Evolutionary conservation across 139 green algal species (phyloP), one percentile per base, ranked within the genome.

Genomic region (Chlorella vulgaris): DNA sequence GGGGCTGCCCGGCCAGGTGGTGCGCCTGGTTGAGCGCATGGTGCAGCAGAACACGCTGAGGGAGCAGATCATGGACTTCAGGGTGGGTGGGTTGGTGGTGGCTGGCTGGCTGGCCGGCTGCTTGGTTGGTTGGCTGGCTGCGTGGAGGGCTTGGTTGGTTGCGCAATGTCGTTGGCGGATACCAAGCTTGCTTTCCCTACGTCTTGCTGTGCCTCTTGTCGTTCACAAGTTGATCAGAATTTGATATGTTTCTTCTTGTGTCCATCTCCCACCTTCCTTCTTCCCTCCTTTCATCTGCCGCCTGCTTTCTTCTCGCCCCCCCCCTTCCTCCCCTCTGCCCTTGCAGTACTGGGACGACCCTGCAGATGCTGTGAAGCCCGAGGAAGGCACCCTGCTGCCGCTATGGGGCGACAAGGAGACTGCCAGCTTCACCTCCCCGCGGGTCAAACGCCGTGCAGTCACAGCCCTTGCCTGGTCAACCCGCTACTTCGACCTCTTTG

Each of bases 271-370:
- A n/a, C n/a, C n/a, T n/a, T n/a, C n/a, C n/a, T n/a, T n/a, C n/a
- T n/a, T n/a, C n/a, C n/a, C n/a, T 58, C 10, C 10, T 10, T 15
- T 15, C 47, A 24, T 58, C 15, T 10, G 15, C 47, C 15, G 29
- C 29, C 7, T 74, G 66, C 66, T 31, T 38, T 53, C 35, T 36
- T 55, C 35, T 21, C 15, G 6, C 8, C 19, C 31, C 7, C 65
- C 3, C 66, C 66, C 35, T 29, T 51, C 18, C 62, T 4, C 21
- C 10, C 29, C 26, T 28, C 62, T 13, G 7, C 42, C 24, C 71
- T n/a, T 85, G 74, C 87, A 91, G 88, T 98, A 97, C 88, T 98
- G 95, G 95, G 94, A 99, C 36, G 96, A 99, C 74, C 86, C 86
- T 2, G 88, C 85, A 0, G 96, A 99, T 63, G 82, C 71, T 42